Evolutionary conservation across 345 rosid species (phyloP).

Genomic region (Leavenworthia alabamica): DNA sequence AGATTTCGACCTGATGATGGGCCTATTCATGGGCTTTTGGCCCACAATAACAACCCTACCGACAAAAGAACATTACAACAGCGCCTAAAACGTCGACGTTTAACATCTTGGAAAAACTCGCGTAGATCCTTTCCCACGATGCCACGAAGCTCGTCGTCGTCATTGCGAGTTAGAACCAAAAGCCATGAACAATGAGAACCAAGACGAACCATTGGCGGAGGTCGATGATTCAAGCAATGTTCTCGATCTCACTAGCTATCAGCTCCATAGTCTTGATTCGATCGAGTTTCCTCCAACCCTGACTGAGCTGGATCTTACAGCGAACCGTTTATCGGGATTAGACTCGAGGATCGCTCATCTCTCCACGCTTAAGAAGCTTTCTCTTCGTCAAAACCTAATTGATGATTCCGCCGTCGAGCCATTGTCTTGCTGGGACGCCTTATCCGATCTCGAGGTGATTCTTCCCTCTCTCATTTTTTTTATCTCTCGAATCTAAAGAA

Average conservation of each 20-base stretch:
- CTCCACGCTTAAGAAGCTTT: slow-evolving; percentile 62
- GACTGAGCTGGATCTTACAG: slow-evolving; percentile 85
- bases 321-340: slow-evolving; percentile 65
- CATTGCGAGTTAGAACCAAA: not conserved
- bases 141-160: slow-evolving; percentile 6
- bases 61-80: no score
- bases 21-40: not conserved
- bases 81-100: not conserved
- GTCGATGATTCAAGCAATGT: slow-evolving; percentile 41
- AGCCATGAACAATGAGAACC: slow-evolving; percentile 24
- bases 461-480: slow-evolving; percentile 2
- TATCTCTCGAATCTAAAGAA: no score
- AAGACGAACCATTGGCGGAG: slow-evolving; percentile 34
- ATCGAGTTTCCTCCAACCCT: slow-evolving; percentile 59
- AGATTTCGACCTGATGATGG: not conserved
- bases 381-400: slow-evolving; percentile 85
- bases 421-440: slow-evolving; percentile 55
- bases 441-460: slow-evolving; percentile 76
- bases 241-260: slow-evolving; percentile 89
- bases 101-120: not conserved
- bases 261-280: slow-evolving; percentile 73
- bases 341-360: slow-evolving; percentile 76
- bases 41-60: not conserved
- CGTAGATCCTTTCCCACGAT: not conserved
- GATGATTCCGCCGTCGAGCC: slow-evolving; percentile 65